Base-by-base conservation (phyloP, 129 eudicot species). In the Artemisia tridentata region DNA sequence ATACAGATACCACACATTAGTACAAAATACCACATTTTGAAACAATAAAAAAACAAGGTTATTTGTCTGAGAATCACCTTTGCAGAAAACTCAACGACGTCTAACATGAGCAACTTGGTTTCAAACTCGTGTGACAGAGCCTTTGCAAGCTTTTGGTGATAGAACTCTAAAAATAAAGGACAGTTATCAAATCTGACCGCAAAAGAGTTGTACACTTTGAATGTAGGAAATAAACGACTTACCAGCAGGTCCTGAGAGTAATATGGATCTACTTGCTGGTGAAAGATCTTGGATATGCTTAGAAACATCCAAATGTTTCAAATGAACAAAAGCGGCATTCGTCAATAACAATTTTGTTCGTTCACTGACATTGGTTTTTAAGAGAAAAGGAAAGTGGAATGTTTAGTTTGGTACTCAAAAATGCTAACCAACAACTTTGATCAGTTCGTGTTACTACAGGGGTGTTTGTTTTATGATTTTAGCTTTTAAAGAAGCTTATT, bases 281-380 rank as follows among this genome's bases (percentile, higher is more conserved):
- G 87, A 83, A 60, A 93, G 92, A 84, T 89, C 84, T 65, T 91
- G 77, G 5, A 91, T 87, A 81, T 87, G 91, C 72, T 79, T 93
- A 18, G 97, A 87, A 69, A 89, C 90, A 74, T 93, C 97, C 29
- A 84, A 38, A 80, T 89, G 85, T 78, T 85, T 93, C 47, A 93
- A 82, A 82, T 93, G 97, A 73, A 93, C 97, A 84, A 78, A 89
- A 17, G 98, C 98, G 14, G 97, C 98, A 84, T 92, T 93, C 68
- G 90, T 89, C 63, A 93, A 80, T 25, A 87, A 79, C 65, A 71
- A 85, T 51, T 81, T 80, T 21, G 95, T 93, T 57, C 86, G 84
- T 73, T 89, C 98, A 75, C 98, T 93, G 96, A 56, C 73, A 90
- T 74, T 52, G 9, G 17, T 38, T 38, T 38, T 38, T 75, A 72